Conservation (phyloP, 2,329 filamentous ascomycete genomes). For the Capronia americana region DNA sequence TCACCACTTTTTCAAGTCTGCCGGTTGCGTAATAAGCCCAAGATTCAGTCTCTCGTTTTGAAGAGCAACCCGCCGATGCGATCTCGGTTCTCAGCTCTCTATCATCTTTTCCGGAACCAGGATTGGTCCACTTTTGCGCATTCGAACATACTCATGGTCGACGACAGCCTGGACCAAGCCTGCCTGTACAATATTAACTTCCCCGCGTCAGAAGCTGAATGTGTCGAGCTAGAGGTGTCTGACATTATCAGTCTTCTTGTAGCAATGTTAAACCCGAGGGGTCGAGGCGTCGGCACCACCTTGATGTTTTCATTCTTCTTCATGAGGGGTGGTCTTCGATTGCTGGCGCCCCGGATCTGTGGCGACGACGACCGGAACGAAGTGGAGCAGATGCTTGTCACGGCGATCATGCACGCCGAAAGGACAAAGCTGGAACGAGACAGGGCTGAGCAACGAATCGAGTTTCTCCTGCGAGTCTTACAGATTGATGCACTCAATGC, state of each 20-base stretch:
- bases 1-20: constrained; percentile 17
- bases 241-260: constrained; percentile 9
- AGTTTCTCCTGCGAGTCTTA: constrained; percentile 14
- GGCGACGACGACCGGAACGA: constrained; percentile 4
- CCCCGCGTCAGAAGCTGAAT: neutral
- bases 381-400: constrained; percentile 11
- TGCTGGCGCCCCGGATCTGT: constrained; percentile 4
- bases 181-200: constrained; percentile 19
- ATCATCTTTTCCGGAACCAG: constrained; percentile 13
- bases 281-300: constrained; percentile 4
- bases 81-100: constrained; percentile 10
- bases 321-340: constrained; percentile 13
- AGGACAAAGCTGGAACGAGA: neutral
- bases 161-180: constrained; percentile 7
- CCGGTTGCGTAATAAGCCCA: neutral
- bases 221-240: constrained; percentile 4
- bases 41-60: neutral
- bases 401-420: constrained; percentile 6
- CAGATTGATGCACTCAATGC: constrained; percentile 12
- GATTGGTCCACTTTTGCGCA: neutral
- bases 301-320: constrained; percentile 22
- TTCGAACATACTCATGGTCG: neutral
- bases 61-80: constrained; percentile 11
- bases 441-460: constrained; percentile 7
- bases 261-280: constrained; percentile 10